Conservation (phyloP, 441 rosid species). For the Arabidopsis lyrata region DNA sequence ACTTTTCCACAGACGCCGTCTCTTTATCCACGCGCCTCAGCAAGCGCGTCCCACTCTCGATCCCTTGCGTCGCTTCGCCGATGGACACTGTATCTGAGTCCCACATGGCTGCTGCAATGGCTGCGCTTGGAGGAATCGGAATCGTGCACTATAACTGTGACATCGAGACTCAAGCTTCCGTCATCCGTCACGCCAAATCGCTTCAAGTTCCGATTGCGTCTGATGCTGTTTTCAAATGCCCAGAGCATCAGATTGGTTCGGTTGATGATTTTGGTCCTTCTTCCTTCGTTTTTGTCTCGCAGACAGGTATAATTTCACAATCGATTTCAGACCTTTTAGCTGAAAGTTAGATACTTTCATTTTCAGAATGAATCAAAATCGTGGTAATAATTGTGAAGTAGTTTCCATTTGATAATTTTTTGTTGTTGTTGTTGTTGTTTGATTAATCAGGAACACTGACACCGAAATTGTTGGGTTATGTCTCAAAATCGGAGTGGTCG, state of each 20-base stretch:
- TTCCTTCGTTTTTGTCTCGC: constrained; percentile 50
- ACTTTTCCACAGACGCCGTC: constrained; percentile 82
- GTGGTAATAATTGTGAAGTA: background rate
- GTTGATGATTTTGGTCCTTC: constrained; percentile 55
- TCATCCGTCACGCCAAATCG: constrained; percentile 71
- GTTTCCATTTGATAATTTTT: background rate
- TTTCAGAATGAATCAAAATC: background rate
- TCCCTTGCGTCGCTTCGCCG: constrained; percentile 93
- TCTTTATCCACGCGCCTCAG: constrained; percentile 73
- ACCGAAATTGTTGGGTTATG: constrained; percentile 70
- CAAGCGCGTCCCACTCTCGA: constrained; percentile 72
- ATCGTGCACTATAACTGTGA: constrained; percentile 74
- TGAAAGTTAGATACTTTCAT: background rate
- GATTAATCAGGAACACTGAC: constrained; percentile 50
- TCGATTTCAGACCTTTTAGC: background rate
- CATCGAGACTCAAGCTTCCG: constrained; percentile 64
- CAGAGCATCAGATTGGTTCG: constrained; percentile 47
- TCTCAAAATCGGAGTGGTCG: constrained; percentile 63
- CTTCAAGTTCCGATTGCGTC: constrained; percentile 70
- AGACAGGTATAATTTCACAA: constrained; percentile 32
- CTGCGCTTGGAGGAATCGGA: constrained; percentile 86
- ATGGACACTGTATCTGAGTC: constrained; percentile 98
- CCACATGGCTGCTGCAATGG: constrained; percentile 89
- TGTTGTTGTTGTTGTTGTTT: constrained; percentile 8
- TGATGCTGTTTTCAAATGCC: constrained; percentile 51